Percentiles rank a stretch among this genome's conserved stretches.
These are phyloP conservation scores for Leersia perrieri DNA, from an alignment of 176 grass and related monocot genomes.

Conservation along the genomic window DNA sequence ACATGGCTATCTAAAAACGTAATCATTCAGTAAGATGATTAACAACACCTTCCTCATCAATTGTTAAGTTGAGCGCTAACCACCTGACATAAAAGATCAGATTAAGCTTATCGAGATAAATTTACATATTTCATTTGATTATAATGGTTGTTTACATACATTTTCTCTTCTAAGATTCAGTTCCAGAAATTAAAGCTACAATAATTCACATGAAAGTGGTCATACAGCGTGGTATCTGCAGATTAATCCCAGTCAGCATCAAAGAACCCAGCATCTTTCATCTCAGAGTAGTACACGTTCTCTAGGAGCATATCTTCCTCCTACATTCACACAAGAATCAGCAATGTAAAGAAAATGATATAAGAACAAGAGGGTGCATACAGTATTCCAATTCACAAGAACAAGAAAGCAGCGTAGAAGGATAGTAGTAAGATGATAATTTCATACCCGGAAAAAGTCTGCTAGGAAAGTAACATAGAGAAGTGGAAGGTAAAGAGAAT, in stretches of 20 bases:
- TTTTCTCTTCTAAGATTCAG: constrained; percentile 22
- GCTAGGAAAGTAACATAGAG: constrained; percentile 88
- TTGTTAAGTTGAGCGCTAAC: neutral
- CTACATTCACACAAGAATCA: constrained; percentile 38
- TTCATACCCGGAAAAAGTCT: constrained; percentile 97
- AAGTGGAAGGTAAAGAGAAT: constrained; percentile 96
- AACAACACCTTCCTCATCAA: constrained; percentile 3
- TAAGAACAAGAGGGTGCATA: constrained; percentile 17
- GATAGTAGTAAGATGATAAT: constrained; percentile 34
- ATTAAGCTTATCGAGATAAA: constrained; percentile 12
- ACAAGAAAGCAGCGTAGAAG: neutral
- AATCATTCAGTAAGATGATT: neutral
- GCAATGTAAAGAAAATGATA: constrained; percentile 4
- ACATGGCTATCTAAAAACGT: neutral
- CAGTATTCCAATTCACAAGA: neutral
- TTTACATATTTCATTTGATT: constrained; percentile 54
- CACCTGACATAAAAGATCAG: neutral
- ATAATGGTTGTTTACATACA: constrained; percentile 43
- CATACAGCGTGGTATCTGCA: constrained; percentile 9
- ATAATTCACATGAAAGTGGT: constrained; percentile 30
- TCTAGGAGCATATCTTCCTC: constrained; percentile 97
- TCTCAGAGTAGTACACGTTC: constrained; percentile 98
- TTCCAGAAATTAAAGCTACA: neutral
- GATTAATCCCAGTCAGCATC: constrained; percentile 93
- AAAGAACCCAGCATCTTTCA: constrained; percentile 99